phyloP scores from a whole-genome alignment of 164 flowering plant genomes.

The Cinnamomum micranthum region DNA sequence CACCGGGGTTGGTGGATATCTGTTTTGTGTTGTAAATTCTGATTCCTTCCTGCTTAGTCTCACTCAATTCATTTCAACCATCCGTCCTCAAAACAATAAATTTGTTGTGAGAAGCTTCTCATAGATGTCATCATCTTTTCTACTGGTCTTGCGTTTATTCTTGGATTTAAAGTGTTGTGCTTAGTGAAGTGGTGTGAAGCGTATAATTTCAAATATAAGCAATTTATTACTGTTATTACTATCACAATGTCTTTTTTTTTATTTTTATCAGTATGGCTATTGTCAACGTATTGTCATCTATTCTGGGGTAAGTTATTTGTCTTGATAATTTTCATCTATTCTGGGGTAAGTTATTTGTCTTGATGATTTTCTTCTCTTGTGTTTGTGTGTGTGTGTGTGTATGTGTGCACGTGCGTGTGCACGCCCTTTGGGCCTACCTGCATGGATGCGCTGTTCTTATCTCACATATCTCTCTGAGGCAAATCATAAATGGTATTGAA shows the following conservation, averaged over 20 bases:
- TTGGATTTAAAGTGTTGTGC: background rate
- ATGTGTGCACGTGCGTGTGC: no score
- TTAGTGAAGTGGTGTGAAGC: background rate
- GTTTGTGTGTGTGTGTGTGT: background rate
- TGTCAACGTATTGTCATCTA: background rate
- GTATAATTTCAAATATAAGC: background rate
- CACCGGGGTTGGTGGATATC: constrained; percentile 58
- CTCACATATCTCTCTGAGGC: background rate
- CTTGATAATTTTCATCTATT: no score
- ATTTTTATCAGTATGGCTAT: no score
- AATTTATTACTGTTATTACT: background rate
- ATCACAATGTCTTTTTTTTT: no score
- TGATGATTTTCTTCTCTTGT: background rate
- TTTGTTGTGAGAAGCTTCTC: background rate
- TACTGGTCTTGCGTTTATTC: background rate
- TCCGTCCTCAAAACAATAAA: no score
- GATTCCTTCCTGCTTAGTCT: constrained; percentile 13
- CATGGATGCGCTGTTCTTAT: no score
- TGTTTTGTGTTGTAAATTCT: constrained; percentile 84
- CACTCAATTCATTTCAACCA: background rate
- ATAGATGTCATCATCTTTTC: background rate
- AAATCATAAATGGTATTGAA: background rate
- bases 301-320: background rate
- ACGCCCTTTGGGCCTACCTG: no score
- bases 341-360: no score